These are phyloP conservation scores for Yarrowia divulgata DNA, from an alignment of 805 yeast species.

Conservation along the genomic window DNA sequence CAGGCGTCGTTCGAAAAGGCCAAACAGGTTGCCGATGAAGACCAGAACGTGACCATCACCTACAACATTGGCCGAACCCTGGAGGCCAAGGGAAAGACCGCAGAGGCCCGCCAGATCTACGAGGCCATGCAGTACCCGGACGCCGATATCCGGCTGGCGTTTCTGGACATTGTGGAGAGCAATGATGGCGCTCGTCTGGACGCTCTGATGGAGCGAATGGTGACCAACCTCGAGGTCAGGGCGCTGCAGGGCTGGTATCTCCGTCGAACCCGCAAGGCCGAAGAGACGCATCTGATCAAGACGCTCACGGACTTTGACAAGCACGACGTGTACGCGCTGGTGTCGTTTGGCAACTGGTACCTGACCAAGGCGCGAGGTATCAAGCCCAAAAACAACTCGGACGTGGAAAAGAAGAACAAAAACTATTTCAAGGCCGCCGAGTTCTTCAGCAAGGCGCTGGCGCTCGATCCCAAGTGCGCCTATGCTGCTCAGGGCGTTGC, in stretches of 20 bases:
- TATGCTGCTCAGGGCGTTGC: constrained; percentile 99
- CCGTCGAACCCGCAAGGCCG: constrained; percentile 55
- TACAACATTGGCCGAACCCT: constrained; percentile 81
- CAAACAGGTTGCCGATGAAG: constrained; percentile 44
- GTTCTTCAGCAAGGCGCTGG: constrained; percentile 84
- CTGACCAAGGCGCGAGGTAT: constrained; percentile 78
- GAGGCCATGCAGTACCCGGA: constrained; percentile 74
- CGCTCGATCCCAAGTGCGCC: constrained; percentile 82
- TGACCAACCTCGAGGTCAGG: constrained; percentile 78
- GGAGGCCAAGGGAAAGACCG: constrained; percentile 57
- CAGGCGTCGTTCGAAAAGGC: constrained; percentile 62
- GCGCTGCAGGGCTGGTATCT: constrained; percentile 93
- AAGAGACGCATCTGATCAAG: constrained; percentile 81
- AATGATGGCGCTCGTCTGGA: constrained; percentile 60
- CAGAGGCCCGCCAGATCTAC: constrained; percentile 57
- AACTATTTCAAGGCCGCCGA: constrained; percentile 91
- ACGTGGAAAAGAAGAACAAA: constrained; percentile 67
- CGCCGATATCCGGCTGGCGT: constrained; percentile 75
- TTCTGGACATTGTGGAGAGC: constrained; percentile 58
- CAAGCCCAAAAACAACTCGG: constrained; percentile 57
- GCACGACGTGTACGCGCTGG: constrained; percentile 88
- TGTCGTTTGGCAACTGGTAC: constrained; percentile 89
- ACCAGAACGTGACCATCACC: constrained; percentile 54
- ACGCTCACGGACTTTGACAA: constrained; percentile 78
- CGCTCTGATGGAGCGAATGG: constrained; percentile 59